Conservation (phyloP, 1,139 yeast species). For the Taiozyma sp. region DNA sequence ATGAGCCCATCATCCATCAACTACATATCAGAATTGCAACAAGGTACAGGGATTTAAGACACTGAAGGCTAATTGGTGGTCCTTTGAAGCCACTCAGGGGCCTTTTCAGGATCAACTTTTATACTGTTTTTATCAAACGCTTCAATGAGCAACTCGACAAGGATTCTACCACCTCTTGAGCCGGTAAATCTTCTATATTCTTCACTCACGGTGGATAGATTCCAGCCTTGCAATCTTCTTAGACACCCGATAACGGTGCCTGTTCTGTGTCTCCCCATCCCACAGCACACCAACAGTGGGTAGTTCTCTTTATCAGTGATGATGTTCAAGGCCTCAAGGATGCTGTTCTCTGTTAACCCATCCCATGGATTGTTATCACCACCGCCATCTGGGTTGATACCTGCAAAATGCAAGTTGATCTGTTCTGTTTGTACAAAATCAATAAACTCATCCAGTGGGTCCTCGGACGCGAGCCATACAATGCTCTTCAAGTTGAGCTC, state of each 20-base stretch:
- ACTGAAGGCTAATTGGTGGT: background rate
- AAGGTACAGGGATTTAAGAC: no score
- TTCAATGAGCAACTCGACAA: slow-evolving; percentile 87
- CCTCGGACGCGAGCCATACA: slow-evolving; percentile 93
- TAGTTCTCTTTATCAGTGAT: slow-evolving; percentile 69
- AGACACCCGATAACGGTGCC: slow-evolving; percentile 95
- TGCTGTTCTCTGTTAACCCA: slow-evolving; percentile 82
- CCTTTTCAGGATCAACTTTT: slow-evolving; percentile 41
- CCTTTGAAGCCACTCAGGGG: slow-evolving; percentile 43
- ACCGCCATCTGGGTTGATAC: slow-evolving; percentile 60
- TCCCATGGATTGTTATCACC: slow-evolving; percentile 94
- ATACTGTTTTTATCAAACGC: slow-evolving; percentile 59
- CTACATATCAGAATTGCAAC: no score
- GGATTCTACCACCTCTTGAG: slow-evolving; percentile 82
- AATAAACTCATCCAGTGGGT: slow-evolving; percentile 83
- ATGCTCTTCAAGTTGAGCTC: slow-evolving; percentile 74
- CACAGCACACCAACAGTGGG: slow-evolving; percentile 89
- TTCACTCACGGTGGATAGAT: slow-evolving; percentile 86
- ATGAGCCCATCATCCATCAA: no score
- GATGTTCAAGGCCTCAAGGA: slow-evolving; percentile 71
- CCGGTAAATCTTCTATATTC: slow-evolving; percentile 95
- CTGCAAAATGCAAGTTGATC: slow-evolving; percentile 58
- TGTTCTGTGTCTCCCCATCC: slow-evolving; percentile 96
- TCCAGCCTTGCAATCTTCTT: slow-evolving; percentile 92
- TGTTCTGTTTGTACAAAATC: slow-evolving; percentile 73